Base-by-base conservation (phyloP, 108 stramenopile genomes). In the Cyclotella atomus region DNA sequence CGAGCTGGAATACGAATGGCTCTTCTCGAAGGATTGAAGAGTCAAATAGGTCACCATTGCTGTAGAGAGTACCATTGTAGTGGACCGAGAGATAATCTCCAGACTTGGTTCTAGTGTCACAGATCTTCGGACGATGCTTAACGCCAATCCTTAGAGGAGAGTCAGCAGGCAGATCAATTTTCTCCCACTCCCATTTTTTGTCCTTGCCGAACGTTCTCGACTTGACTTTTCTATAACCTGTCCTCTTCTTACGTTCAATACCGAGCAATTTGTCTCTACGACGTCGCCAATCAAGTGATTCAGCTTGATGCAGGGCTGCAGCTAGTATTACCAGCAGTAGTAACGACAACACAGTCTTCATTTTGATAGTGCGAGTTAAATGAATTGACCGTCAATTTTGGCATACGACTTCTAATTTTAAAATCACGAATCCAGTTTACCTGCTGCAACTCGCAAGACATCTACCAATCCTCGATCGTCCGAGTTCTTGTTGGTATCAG, bases 31-130 rank as follows among this genome's bases (percentile, higher is more conserved):
- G 32, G 34, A 77, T 68, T 20, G 82, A 83, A 8, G 76, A 83
- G 44, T 83, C 82, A 24, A 83, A 79, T 21, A 61, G 59, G 30
- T 59, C 68, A 12, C 73, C 82, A 65, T 83, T 65, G 15, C 66
- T 69, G 50, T 63, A 83, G 0, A 83, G 67, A 14, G 82, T 83
- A 0, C 82, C 82, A 50, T 66, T 73, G 21, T 83, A 83, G 49
- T 83, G 82, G 12, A 83, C 65, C 47, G 76, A 73, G 38, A 83
- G 56, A 30, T 41, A 71, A 24, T 83, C 82, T 3, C 76, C 76
- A 23, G 61, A 64, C 41, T 70, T 69, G 56, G 70, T 65, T 43
- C 61, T 81, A n/a, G 23, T 23, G 12, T 59, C n/a, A 24, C 76
- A 77, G 1, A 43, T 2, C 20, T 56, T 57, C 0, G 76, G 76